Evolutionary conservation across 768 basidiomycete genomes (phyloP).

Genomic region (Termitomyces sp.): DNA sequence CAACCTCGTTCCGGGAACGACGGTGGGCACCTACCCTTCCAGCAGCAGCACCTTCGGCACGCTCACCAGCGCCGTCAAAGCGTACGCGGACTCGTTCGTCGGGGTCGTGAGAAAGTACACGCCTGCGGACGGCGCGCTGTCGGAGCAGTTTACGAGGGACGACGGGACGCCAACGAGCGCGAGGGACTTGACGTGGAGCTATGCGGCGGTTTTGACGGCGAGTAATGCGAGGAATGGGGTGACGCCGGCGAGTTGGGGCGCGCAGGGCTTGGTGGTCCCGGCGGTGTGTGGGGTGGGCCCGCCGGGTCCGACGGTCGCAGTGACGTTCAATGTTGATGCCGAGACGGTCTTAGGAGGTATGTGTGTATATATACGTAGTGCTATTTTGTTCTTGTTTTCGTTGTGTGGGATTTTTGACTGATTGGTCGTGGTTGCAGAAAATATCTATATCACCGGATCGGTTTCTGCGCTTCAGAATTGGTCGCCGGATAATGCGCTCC

Average conservation of each 20-base stretch:
- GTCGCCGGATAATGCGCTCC: conserved; percentile 51
- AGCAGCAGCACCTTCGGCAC: conserved; percentile 39
- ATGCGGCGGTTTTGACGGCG: conserved; percentile 61
- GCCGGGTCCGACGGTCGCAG: conserved; percentile 31
- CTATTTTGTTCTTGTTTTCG: background rate
- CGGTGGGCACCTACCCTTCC: conserved; percentile 46
- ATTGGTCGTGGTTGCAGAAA: conserved; percentile 39
- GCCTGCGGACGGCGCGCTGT: conserved; percentile 50
- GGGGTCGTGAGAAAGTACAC: conserved; percentile 54
- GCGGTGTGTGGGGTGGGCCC: conserved; percentile 31
- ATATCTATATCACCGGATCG: conserved; percentile 62
- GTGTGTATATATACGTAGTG: conserved; percentile 1
- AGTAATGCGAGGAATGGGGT: conserved; percentile 46
- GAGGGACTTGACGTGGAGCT: conserved; percentile 70
- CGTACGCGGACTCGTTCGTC: conserved; percentile 64
- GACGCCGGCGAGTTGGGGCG: conserved; percentile 58
- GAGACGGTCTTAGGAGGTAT: conserved; percentile 55
- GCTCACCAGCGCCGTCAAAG: conserved; percentile 41
- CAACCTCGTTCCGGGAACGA: conserved; percentile 42
- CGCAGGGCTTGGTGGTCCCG: conserved; percentile 45
- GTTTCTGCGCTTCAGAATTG: conserved; percentile 52
- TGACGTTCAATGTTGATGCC: conserved; percentile 62
- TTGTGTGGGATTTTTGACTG: background rate
- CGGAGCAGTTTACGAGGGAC: conserved; percentile 55
- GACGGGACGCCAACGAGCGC: conserved; percentile 54